A percentile compares a stretch with the other conserved stretches of the same genome.
These are phyloP conservation scores for Cytospora piceae DNA, from an alignment of 2,329 filamentous ascomycete genomes.

Conservation along the genomic window DNA sequence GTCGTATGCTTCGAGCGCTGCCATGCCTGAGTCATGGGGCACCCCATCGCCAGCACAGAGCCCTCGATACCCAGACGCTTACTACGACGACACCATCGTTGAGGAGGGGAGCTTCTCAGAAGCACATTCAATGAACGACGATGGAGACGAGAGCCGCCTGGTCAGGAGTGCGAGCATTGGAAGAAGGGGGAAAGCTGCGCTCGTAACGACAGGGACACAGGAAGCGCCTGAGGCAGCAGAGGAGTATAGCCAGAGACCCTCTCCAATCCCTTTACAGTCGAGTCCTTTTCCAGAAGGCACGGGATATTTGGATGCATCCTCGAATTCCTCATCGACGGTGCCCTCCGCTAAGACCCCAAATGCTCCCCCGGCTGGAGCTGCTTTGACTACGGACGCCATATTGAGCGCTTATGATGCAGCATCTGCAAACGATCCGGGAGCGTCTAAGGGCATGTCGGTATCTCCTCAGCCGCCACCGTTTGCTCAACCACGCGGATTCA, in stretches of 20 bases:
- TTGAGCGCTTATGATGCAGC: conserved; percentile 56
- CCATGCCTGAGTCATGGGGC: conserved; percentile 71
- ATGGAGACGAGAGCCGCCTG: conserved; percentile 58
- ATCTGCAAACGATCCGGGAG: conserved; percentile 48
- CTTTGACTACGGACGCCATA: conserved; percentile 51
- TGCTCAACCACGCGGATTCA: conserved; percentile 40
- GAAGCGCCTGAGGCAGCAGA: conserved; percentile 34
- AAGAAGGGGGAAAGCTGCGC: conserved; percentile 60
- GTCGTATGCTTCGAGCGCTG: conserved; percentile 73
- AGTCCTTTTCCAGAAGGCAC: conserved; percentile 50
- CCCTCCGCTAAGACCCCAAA: conserved; percentile 37
- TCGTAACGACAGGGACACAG: conserved; percentile 46
- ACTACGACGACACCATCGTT: conserved; percentile 54
- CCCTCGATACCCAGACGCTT: conserved; percentile 51
- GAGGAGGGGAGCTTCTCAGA: conserved; percentile 43
- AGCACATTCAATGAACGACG: conserved; percentile 39
- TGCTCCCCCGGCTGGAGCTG: conserved; percentile 32
- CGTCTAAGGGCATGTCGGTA: conserved; percentile 33
- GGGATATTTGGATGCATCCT: conserved; percentile 51
- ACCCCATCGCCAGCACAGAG: conserved; percentile 51
- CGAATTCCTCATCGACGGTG: conserved; percentile 51
- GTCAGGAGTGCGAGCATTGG: conserved; percentile 66
- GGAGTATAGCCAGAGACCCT: conserved; percentile 41
- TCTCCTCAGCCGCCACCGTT: conserved; percentile 36
- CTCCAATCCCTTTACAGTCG: conserved; percentile 43